Percentiles rank a stretch among this genome's conserved stretches.
Evolutionary conservation across 1,284 basidiomycete genomes (phyloP).

Genomic region (Mrakiaceae sp.): DNA sequence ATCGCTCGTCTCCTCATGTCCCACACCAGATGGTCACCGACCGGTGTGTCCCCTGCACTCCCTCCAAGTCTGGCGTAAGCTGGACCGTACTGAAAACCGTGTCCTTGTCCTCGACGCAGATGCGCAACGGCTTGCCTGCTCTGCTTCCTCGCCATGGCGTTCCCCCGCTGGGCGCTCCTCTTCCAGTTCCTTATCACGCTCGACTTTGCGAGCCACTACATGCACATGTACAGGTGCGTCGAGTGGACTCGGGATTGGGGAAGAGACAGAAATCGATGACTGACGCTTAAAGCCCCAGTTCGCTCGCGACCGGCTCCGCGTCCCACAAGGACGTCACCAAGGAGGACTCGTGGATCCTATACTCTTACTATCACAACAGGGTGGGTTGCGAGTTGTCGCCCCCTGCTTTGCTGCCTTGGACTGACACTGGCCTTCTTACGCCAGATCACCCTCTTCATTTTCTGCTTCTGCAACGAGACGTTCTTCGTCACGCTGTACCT

Average conservation of each 20-base stretch:
- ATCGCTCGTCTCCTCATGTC: too few relatives aligned
- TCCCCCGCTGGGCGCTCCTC: conserved; percentile 65
- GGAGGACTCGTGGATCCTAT: conserved; percentile 83
- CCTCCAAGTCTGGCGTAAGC: neutral
- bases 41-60: conserved; percentile 46
- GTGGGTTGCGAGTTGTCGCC: conserved; percentile 41
- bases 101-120: conserved; percentile 36
- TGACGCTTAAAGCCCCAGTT: conserved; percentile 42
- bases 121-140: conserved; percentile 93
- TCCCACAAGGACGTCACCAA: conserved; percentile 88
- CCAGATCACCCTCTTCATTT: conserved; percentile 73
- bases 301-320: conserved; percentile 78
- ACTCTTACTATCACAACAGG: conserved; percentile 86
- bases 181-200: conserved; percentile 95
- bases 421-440: neutral
- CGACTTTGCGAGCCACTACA: conserved; percentile 97
- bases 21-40: conserved; percentile 80
- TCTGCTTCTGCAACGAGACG: conserved; percentile 94
- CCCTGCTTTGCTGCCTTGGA: neutral
- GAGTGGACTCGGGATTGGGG: neutral
- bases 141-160: conserved; percentile 84
- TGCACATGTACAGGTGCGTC: conserved; percentile 97
- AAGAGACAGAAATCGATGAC: neutral
- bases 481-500: conserved; percentile 96
- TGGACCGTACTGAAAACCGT: neutral